Evolutionary conservation across 768 basidiomycete genomes (phyloP), one percentile per base, ranked within the genome.

Genomic region (Mycena rebaudengoi): DNA sequence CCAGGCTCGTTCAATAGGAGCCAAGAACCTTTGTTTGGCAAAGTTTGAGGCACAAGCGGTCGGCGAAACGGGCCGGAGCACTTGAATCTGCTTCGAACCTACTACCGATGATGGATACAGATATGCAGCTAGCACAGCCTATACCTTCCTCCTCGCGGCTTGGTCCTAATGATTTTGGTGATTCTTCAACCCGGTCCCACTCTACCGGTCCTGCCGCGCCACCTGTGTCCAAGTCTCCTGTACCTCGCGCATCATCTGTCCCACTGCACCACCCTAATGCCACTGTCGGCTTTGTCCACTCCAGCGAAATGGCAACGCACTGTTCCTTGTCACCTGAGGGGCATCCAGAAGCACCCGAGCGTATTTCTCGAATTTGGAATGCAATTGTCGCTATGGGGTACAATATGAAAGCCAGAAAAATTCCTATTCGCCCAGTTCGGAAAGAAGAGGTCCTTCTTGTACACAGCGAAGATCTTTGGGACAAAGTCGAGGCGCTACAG

Each of bases 381-480:
- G 81, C 84, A 11, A 81, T 99, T 33, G 79, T 83, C n/a, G 78
- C 78, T 37, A 83, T 83, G 39, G 86, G 86, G 26, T 80, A 92
- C 69, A 82, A 88, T 45, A 70, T 80, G 18, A 85, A 86, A 70
- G 97, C 97, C 94, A 87, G 89, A 71, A 85, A 84, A 69, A 78
- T 99, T 20, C 88, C 88, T 0, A 91, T 94, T 69, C 84, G 94
- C 51, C 83, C 87, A 49, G 94, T 92, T 13, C 82, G 84, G 41
- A 87, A 85, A 63, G 85, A 90, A 29, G 96, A 99, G 78, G 92
- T 89, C 13, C 76, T 94, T 59, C 87, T 98, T 23, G 95, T 98
- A 5, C 98, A 99, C 76, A 91, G 89, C 45, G 89, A 92, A 69
- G 92, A 91, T 50, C 92, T 95, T 66, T 98, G 96, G 96, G 87